These are phyloP conservation scores for Chytriomyces hyalinus DNA, from an alignment of 192 early-diverging fungal genomes.

Conservation along the genomic window DNA sequence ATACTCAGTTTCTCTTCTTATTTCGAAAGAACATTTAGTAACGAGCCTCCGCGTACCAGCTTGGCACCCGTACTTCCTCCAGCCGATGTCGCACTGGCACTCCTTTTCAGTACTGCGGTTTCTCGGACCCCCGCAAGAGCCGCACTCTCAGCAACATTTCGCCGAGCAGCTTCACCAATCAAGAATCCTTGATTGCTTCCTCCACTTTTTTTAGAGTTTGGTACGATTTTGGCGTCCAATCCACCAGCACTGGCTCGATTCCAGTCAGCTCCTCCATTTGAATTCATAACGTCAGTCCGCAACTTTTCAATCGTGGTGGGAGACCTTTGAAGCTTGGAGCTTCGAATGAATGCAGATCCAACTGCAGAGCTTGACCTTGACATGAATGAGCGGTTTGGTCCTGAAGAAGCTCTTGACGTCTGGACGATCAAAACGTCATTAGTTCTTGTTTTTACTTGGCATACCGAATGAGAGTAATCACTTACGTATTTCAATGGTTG, in stretches of 20 bases:
- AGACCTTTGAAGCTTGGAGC: not conserved
- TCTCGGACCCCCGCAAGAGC: no score
- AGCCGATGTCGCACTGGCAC: no score
- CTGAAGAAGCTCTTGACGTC: slow-evolving; percentile 15
- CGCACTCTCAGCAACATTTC: not conserved
- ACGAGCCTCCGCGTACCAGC: no score
- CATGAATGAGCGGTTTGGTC: not conserved
- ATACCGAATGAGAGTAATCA: not conserved
- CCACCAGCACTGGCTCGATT: slow-evolving; percentile 23
- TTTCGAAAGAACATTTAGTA: no score
- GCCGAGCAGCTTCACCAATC: slow-evolving; percentile 2
- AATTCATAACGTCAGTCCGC: slow-evolving; percentile 6
- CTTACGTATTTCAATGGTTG: slow-evolving; percentile 30
- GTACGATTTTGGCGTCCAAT: slow-evolving; percentile 7
- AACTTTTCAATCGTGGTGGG: not conserved
- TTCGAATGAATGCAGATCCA: slow-evolving; percentile 7
- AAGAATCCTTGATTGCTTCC: slow-evolving; percentile 5
- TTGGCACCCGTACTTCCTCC: no score
- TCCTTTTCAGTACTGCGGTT: no score
- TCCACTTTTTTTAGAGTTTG: not conserved
- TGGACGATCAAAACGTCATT: not conserved
- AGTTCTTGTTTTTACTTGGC: not conserved
- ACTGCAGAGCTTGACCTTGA: not conserved
- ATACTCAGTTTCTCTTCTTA: no score
- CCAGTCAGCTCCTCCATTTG: slow-evolving; percentile 16